phyloP scores from a whole-genome alignment of 2,329 filamentous ascomycete species.

The Xylariaceae sp. region DNA sequence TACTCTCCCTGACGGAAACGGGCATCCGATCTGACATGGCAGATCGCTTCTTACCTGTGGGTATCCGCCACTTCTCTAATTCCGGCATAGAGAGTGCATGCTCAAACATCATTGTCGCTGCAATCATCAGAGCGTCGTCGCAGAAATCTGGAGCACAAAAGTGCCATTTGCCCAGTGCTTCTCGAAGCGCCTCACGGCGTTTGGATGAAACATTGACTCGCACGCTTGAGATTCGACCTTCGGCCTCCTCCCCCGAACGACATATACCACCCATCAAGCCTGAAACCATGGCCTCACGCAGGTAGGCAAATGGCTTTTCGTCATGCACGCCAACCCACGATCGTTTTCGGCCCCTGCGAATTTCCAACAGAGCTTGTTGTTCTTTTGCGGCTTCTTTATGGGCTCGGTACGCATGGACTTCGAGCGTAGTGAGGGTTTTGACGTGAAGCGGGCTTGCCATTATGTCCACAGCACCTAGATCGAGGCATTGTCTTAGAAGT shows the following conservation, averaged over 20 bases:
- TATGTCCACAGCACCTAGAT: slow-evolving; percentile 83
- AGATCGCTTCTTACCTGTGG: slow-evolving; percentile 57
- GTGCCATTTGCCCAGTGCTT: slow-evolving; percentile 72
- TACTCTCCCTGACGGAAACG: slow-evolving; percentile 14
- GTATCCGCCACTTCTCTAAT: slow-evolving; percentile 74
- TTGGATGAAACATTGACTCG: slow-evolving; percentile 65
- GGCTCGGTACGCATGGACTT: slow-evolving; percentile 78
- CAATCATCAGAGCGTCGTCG: slow-evolving; percentile 86
- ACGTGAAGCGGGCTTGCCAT: slow-evolving; percentile 73
- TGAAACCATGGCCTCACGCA: slow-evolving; percentile 91
- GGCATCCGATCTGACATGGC: slow-evolving; percentile 10
- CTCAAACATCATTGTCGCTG: slow-evolving; percentile 81
- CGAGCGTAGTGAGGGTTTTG: slow-evolving; percentile 69
- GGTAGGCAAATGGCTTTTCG: slow-evolving; percentile 80
- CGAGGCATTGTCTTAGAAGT: slow-evolving; percentile 68
- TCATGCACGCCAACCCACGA: slow-evolving; percentile 90
- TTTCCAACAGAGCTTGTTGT: slow-evolving; percentile 66
- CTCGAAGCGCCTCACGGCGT: slow-evolving; percentile 61
- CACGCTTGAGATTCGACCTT: slow-evolving; percentile 60
- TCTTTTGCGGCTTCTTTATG: slow-evolving; percentile 73
- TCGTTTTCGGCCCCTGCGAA: slow-evolving; percentile 73
- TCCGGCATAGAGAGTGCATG: slow-evolving; percentile 82
- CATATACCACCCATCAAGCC: slow-evolving; percentile 87
- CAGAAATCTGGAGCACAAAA: slow-evolving; percentile 88
- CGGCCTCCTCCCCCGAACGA: slow-evolving; percentile 57